These are phyloP conservation scores for Pascua guehoae DNA, from an alignment of 1,284 basidiomycete genomes.

Conservation along the genomic window DNA sequence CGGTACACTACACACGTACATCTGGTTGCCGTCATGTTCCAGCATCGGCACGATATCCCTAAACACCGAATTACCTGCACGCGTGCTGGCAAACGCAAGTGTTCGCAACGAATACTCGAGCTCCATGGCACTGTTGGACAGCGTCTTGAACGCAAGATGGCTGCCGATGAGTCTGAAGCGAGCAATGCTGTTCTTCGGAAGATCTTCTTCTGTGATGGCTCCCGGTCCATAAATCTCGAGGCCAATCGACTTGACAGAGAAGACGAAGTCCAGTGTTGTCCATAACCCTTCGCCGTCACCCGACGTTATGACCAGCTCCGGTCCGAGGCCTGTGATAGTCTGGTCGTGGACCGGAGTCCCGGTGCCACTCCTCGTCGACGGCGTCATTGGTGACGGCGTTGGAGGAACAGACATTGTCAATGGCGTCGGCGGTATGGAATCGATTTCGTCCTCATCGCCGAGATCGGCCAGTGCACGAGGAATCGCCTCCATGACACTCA, in stretches of 20 bases:
- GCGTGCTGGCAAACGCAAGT: conserved; percentile 86
- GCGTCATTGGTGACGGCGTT: conserved; percentile 7
- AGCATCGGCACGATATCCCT: conserved; percentile 93
- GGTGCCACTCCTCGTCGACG: no score
- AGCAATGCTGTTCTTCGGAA: conserved; percentile 78
- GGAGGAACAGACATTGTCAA: conserved; percentile 14
- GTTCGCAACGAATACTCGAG: conserved; percentile 84
- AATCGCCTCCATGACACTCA: conserved; percentile 69
- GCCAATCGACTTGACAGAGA: conserved; percentile 71
- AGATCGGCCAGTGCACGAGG: conserved; percentile 60
- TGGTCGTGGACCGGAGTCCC: no score
- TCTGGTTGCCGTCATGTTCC: conserved; percentile 79
- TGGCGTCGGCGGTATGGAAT: conserved; percentile 23
- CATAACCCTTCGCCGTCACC: conserved; percentile 48
- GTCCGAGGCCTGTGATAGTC: conserved; percentile 50
- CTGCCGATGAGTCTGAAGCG: conserved; percentile 79
- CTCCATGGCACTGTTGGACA: conserved; percentile 79
- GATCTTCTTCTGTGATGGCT: conserved; percentile 60
- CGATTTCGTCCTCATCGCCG: conserved; percentile 41
- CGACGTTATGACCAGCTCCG: conserved; percentile 50
- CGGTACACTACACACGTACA: conserved; percentile 50
- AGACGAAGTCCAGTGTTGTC: conserved; percentile 71
- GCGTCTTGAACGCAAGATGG: conserved; percentile 74
- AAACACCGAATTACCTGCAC: conserved; percentile 77
- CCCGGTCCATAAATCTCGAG: conserved; percentile 83